A percentile compares a stretch with the other conserved stretches of the same genome.
phyloP scores from a whole-genome alignment of 163 green algal genomes.

The Scenedesmus sp. region DNA sequence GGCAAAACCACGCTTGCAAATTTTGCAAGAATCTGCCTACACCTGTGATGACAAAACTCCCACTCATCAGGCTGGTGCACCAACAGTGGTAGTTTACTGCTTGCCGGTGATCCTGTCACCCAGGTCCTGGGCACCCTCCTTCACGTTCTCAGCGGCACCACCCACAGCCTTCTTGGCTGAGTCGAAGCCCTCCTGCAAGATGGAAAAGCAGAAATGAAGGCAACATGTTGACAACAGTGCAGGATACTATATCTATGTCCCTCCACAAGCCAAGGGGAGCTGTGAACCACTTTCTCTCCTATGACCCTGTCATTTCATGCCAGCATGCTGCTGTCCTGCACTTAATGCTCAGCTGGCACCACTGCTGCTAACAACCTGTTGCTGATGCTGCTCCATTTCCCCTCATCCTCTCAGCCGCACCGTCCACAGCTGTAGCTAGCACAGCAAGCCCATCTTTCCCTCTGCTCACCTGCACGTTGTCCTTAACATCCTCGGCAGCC shows the following conservation, averaged over 20 bases:
- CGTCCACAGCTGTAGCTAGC: not conserved
- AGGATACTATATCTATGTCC: too few relatives aligned
- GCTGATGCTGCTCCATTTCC: not conserved
- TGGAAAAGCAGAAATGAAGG: too few relatives aligned
- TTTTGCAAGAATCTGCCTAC: not conserved
- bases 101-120: slow-evolving; percentile 37
- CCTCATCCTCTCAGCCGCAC: not conserved
- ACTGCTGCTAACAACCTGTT: too few relatives aligned
- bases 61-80: not conserved
- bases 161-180: slow-evolving; percentile 10
- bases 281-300: too few relatives aligned
- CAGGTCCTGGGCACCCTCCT: slow-evolving; percentile 45
- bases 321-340: too few relatives aligned
- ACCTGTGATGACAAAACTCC: not conserved
- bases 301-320: too few relatives aligned
- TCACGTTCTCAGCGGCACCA: slow-evolving; percentile 29
- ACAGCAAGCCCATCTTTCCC: not conserved
- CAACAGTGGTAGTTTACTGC: slow-evolving; percentile 10
- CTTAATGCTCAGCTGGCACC: too few relatives aligned
- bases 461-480: slow-evolving; percentile 11
- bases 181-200: not conserved
- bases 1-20: too few relatives aligned
- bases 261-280: too few relatives aligned
- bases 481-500: slow-evolving; percentile 43
- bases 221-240: too few relatives aligned